Evolutionary conservation across 768 basidiomycete species (phyloP), one percentile per base, ranked within the genome.

Genomic region (Suillus paluster): DNA sequence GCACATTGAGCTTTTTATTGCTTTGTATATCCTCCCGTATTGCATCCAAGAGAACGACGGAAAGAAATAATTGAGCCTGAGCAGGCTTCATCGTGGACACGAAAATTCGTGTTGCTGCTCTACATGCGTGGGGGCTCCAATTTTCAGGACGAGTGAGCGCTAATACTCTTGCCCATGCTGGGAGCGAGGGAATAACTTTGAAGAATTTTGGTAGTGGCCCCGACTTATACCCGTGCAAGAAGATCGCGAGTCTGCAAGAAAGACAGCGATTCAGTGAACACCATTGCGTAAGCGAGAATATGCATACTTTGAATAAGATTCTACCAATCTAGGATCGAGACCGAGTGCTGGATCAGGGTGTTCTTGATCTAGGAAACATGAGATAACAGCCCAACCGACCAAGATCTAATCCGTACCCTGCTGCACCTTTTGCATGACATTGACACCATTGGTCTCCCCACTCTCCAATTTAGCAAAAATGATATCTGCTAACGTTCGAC

Each of bases 81-180:
- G 88, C 85, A 9, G 96, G 96, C 72, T 98, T 98, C 86, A 99
- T 91, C 67, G 90, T 97, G 10, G 97, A 97, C 46, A 98, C 91
- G 71, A 99, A 96, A 58, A 96, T 96, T 66, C 90, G 89, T 21
- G 97, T 97, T 15, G 97, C 97, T 27, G 94, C 95, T 63, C 90
- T 88, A 64, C 94, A 95, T 1, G 96, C 96, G 74, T 98, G 95
- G 0, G 97, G 92, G 1, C 94, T 93, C 97, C 97, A 99, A 68
- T 88, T 84, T 77, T 95, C 90, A 1, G 97, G 97, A 58, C 84
- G 84, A 15, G 97, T 99, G 49, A 99, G 84, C 30, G 96, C 94
- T 48, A 99, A 86, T 64, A 99, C 88, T 53, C 95, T 91, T 11
- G 96, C 95, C 97, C 97, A 99, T 63, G 92, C 89, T 4, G 94